A percentile compares a stretch with the other conserved stretches of the same genome.
These are phyloP conservation scores for Backusella tuberculispora DNA, from an alignment of 192 early-diverging fungal species.

Conservation along the genomic window DNA sequence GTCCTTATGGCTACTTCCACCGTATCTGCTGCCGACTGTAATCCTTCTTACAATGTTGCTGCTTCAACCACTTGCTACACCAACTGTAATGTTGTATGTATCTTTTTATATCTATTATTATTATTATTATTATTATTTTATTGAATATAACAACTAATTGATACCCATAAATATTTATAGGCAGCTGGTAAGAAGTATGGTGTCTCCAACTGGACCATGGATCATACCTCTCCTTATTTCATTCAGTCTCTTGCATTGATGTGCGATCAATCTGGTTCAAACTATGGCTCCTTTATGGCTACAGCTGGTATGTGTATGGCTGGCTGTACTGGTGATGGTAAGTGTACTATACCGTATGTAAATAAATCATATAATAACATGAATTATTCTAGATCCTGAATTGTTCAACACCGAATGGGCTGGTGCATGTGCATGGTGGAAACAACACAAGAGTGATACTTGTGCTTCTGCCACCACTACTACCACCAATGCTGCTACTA, in stretches of 20 bases:
- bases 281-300: slow-evolving; percentile 30
- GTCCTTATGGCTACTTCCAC: slow-evolving; percentile 19
- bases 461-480: slow-evolving; percentile 7
- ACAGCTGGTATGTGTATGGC: slow-evolving; percentile 32
- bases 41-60: slow-evolving; percentile 34
- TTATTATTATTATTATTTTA: not conserved
- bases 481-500: not conserved
- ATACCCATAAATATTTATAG: slow-evolving; percentile 4
- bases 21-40: slow-evolving; percentile 25
- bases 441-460: not conserved
- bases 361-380: not conserved
- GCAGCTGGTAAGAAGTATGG: slow-evolving; percentile 23
- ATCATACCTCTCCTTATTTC: slow-evolving; percentile 33
- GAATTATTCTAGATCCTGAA: slow-evolving; percentile 14
- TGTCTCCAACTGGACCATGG: slow-evolving; percentile 23
- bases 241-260: slow-evolving; percentile 29
- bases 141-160: not conserved
- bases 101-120: not conserved
- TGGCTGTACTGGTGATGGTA: slow-evolving; percentile 21
- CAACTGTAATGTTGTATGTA: slow-evolving; percentile 36
- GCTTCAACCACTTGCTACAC: slow-evolving; percentile 32
- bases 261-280: slow-evolving; percentile 30
- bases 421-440: slow-evolving; percentile 21
- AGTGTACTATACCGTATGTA: not conserved
- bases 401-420: slow-evolving; percentile 22